Evolutionary conservation across 495 filamentous ascomycete species (phyloP).

Genomic region (Daldinia grandis): DNA sequence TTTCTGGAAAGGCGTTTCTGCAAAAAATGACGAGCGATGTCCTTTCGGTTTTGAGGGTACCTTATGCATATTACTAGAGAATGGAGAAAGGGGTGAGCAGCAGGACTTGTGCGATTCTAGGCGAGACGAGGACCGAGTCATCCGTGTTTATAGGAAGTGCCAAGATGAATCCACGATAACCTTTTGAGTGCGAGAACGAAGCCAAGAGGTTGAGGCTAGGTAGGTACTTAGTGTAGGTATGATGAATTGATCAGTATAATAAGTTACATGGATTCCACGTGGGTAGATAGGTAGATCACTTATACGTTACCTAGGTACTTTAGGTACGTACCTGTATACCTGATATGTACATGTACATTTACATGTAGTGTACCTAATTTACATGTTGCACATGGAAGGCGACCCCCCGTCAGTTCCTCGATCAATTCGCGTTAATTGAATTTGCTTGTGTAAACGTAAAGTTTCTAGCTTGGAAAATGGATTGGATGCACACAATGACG

Average conservation of each 20-base stretch:
- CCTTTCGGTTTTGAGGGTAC: constrained; percentile 44
- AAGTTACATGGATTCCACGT: background rate
- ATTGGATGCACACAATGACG: constrained; percentile 33
- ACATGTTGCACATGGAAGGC: constrained; percentile 21
- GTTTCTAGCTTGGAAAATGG: constrained; percentile 14
- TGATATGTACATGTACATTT: no score
- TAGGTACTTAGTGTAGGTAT: constrained; percentile 2
- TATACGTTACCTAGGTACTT: constrained; percentile 1
- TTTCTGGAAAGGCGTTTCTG: constrained; percentile 45
- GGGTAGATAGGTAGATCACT: background rate
- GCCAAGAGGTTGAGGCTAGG: constrained; percentile 2
- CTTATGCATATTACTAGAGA: constrained; percentile 33
- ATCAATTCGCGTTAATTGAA: constrained; percentile 23
- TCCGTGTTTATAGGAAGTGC: constrained; percentile 25
- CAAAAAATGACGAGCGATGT: constrained; percentile 46
- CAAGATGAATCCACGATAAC: constrained; percentile 5
- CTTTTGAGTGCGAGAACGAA: constrained; percentile 7
- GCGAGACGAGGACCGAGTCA: background rate
- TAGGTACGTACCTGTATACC: background rate
- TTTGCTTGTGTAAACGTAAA: background rate
- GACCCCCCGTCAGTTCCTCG: background rate
- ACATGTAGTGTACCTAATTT: constrained; percentile 20
- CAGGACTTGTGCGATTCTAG: background rate
- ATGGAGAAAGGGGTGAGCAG: constrained; percentile 19
- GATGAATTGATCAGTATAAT: constrained; percentile 32